Percentiles rank a stretch among this genome's conserved stretches.
Evolutionary conservation across 2,329 filamentous ascomycete species (phyloP).

Genomic region (Colletotrichum melonis): DNA sequence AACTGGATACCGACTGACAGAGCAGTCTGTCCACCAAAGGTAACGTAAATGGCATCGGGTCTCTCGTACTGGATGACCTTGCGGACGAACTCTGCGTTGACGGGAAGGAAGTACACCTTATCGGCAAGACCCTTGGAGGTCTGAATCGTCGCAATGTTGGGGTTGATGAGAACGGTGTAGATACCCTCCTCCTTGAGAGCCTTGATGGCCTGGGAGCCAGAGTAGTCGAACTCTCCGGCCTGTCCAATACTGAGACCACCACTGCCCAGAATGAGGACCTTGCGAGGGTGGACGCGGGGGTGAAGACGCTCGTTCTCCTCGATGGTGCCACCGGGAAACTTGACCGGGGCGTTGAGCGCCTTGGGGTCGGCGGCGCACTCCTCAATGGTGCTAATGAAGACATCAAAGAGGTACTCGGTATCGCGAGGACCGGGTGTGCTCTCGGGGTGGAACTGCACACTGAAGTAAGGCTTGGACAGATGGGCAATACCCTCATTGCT

Average conservation of each 20-base stretch:
- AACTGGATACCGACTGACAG: slow-evolving; percentile 97
- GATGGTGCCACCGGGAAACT: slow-evolving; percentile 86
- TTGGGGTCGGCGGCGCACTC: slow-evolving; percentile 75
- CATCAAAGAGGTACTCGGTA: slow-evolving; percentile 96
- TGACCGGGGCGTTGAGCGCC: slow-evolving; percentile 78
- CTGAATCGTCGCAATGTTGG: slow-evolving; percentile 98
- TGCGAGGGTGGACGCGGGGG: slow-evolving; percentile 88
- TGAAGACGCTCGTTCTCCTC: slow-evolving; percentile 82
- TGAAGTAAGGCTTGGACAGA: slow-evolving; percentile 88
- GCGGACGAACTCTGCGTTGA: slow-evolving; percentile 96
- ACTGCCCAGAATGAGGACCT: slow-evolving; percentile 92
- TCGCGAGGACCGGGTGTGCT: slow-evolving; percentile 95
- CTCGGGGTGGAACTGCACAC: slow-evolving; percentile 99
- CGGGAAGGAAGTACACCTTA: slow-evolving; percentile 98
- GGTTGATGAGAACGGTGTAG: slow-evolving; percentile 98
- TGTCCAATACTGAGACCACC: slow-evolving; percentile 98
- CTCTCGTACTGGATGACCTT: slow-evolving; percentile 97
- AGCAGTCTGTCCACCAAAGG: slow-evolving; percentile 97
- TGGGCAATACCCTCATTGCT: slow-evolving; percentile 99
- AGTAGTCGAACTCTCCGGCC: slow-evolving; percentile 99
- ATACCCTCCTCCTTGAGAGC: slow-evolving; percentile 97
- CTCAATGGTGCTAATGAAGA: slow-evolving; percentile 89
- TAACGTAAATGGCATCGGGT: slow-evolving; percentile 96
- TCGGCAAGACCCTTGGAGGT: slow-evolving; percentile 97
- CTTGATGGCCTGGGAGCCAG: slow-evolving; percentile 98